Evolutionary conservation across 73 alveolate species (phyloP).

Genomic region (Stentor coeruleus): DNA sequence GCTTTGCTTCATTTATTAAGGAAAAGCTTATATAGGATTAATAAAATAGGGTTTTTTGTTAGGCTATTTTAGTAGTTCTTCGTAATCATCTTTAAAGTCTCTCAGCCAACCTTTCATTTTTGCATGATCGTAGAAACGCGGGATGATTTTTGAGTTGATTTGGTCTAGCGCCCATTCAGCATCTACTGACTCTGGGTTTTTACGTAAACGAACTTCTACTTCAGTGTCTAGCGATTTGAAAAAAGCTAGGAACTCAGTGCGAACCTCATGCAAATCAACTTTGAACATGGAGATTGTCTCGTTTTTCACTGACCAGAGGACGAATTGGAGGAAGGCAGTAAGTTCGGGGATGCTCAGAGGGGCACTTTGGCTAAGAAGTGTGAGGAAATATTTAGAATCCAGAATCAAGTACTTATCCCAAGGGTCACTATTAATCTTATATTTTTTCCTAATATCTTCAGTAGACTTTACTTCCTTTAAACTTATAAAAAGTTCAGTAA

Average conservation of each 20-base stretch:
- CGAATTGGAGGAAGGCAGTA: not conserved
- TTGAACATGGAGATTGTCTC: slow-evolving; percentile 9
- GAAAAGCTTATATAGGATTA: no score
- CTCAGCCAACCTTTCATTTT: not conserved
- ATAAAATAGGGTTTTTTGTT: no score
- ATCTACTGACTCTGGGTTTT: not conserved
- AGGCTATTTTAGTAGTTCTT: no score
- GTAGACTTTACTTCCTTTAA: not conserved
- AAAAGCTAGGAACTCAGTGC: not conserved
- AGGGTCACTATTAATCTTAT: not conserved
- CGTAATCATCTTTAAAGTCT: not conserved
- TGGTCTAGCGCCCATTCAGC: not conserved
- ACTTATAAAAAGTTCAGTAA: not conserved
- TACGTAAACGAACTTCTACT: not conserved
- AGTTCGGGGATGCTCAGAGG: not conserved
- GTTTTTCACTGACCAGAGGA: not conserved
- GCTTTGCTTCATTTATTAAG: no score
- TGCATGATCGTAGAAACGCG: not conserved
- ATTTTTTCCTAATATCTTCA: not conserved
- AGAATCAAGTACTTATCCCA: slow-evolving; percentile 20
- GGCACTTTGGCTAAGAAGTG: not conserved
- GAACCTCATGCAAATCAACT: not conserved
- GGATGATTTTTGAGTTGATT: not conserved
- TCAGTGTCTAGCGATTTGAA: not conserved
- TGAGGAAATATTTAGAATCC: slow-evolving; percentile 2